A percentile compares a stretch with the other conserved stretches of the same genome.
Conservation (phyloP, 1,284 basidiomycete species). For the Pisolithus thermaeus region DNA sequence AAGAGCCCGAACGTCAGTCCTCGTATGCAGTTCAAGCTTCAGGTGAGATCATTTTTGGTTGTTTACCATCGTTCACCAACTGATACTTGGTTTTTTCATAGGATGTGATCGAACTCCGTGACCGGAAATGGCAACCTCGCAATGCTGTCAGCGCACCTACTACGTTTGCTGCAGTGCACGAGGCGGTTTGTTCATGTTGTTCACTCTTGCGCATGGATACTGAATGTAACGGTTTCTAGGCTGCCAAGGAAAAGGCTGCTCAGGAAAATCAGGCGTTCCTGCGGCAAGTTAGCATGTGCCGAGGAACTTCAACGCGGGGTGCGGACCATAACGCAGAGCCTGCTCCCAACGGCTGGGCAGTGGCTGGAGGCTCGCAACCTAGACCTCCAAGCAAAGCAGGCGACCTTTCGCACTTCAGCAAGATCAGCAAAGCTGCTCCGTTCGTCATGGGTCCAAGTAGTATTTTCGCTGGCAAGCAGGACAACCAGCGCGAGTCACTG, state of each 20-base stretch:
- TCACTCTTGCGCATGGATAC: slow-evolving; percentile 2
- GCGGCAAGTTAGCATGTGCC: slow-evolving; percentile 52
- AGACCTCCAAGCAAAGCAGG: slow-evolving; percentile 74
- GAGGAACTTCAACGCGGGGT: slow-evolving; percentile 84
- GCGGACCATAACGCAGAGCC: slow-evolving; percentile 58
- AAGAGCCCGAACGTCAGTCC: slow-evolving; percentile 74
- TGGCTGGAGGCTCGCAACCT: slow-evolving; percentile 53
- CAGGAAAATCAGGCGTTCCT: slow-evolving; percentile 46
- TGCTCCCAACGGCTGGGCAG: slow-evolving; percentile 83
- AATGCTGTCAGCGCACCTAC: slow-evolving; percentile 75
- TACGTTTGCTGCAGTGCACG: slow-evolving; percentile 87
- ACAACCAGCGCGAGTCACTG: slow-evolving; percentile 59
- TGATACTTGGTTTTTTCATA: slow-evolving; percentile 24
- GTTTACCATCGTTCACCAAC: slow-evolving; percentile 5
- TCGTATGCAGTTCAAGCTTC: slow-evolving; percentile 93
- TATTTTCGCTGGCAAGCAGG: slow-evolving; percentile 65
- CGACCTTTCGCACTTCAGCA: slow-evolving; percentile 84
- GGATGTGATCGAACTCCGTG: slow-evolving; percentile 88
- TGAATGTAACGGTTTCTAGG: slow-evolving; percentile 38
- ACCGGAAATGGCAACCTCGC: slow-evolving; percentile 75
- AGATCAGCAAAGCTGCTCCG: slow-evolving; percentile 65
- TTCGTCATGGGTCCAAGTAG: slow-evolving; percentile 71
- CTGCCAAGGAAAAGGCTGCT: slow-evolving; percentile 63
- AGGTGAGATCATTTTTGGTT: slow-evolving; percentile 45
- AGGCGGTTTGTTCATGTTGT: slow-evolving; percentile 52